A percentile compares a stretch with the other conserved stretches of the same genome.
Evolutionary conservation across 768 basidiomycete genomes (phyloP).

Genomic region (Boletus edulis): DNA sequence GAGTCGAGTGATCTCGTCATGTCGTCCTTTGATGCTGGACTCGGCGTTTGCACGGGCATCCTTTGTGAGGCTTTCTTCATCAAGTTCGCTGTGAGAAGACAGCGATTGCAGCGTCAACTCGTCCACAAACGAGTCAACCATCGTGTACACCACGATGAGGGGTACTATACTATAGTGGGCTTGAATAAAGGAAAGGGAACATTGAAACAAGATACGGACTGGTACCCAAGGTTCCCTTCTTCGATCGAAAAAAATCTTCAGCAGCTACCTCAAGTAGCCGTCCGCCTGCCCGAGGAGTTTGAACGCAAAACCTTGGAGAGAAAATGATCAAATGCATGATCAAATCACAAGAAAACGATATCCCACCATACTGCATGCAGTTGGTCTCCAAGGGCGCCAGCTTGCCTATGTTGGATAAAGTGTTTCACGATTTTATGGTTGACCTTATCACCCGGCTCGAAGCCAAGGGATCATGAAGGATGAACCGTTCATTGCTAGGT

Average conservation of each 20-base stretch:
- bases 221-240: neutral
- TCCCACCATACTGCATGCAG: constrained; percentile 1
- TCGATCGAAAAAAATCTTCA: constrained; percentile 1
- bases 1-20: neutral
- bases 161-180: neutral
- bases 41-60: neutral
- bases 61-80: neutral
- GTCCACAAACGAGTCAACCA: neutral
- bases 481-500: neutral
- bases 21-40: neutral
- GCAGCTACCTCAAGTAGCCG: neutral
- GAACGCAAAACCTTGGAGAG: neutral
- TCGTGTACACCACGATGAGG: neutral
- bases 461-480: constrained; percentile 1
- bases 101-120: neutral
- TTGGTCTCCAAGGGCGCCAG: neutral
- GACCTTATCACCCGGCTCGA: neutral
- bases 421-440: neutral
- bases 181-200: neutral
- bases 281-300: neutral
- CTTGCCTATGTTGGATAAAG: neutral
- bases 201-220: neutral
- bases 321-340: neutral
- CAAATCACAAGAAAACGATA: neutral
- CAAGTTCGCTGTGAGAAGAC: neutral